A percentile compares a stretch with the other conserved stretches of the same genome.
Conservation (phyloP, 1,284 basidiomycete species). For the Microbotryum silenes-acaulis region DNA sequence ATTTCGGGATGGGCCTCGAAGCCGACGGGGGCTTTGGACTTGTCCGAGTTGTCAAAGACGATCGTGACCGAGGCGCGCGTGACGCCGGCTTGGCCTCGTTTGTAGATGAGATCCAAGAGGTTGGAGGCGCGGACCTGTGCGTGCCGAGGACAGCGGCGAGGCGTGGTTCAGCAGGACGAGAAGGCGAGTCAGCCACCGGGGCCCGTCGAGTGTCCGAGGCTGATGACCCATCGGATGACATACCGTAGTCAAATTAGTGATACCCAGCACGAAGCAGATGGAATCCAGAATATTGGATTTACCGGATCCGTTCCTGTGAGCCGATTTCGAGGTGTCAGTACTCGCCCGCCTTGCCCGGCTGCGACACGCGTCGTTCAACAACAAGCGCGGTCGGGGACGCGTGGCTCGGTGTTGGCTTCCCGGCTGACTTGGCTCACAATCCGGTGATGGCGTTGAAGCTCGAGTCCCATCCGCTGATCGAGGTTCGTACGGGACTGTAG, state of each 20-base stretch:
- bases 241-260: constrained; percentile 84
- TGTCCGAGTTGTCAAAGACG: constrained; percentile 98
- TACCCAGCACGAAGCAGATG: constrained; percentile 93
- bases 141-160: not conserved
- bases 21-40: constrained; percentile 74
- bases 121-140: constrained; percentile 85
- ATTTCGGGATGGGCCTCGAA: constrained; percentile 79
- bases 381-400: not conserved
- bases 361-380: too few relatives aligned
- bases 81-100: constrained; percentile 92
- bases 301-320: constrained; percentile 48
- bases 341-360: too few relatives aligned
- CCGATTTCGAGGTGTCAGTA: not conserved
- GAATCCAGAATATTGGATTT: constrained; percentile 98
- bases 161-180: not conserved
- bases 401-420: not conserved
- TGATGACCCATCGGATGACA: constrained; percentile 27
- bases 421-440: constrained; percentile 9
- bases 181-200: too few relatives aligned
- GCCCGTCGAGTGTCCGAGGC: not conserved
- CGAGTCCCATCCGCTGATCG: constrained; percentile 44
- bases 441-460: constrained; percentile 47
- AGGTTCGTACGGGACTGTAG: constrained; percentile 39
- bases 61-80: constrained; percentile 98
- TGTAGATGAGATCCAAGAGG: constrained; percentile 95